These are phyloP conservation scores for Penicillium soppii DNA, from an alignment of 495 filamentous ascomycete genomes.

Conservation along the genomic window DNA sequence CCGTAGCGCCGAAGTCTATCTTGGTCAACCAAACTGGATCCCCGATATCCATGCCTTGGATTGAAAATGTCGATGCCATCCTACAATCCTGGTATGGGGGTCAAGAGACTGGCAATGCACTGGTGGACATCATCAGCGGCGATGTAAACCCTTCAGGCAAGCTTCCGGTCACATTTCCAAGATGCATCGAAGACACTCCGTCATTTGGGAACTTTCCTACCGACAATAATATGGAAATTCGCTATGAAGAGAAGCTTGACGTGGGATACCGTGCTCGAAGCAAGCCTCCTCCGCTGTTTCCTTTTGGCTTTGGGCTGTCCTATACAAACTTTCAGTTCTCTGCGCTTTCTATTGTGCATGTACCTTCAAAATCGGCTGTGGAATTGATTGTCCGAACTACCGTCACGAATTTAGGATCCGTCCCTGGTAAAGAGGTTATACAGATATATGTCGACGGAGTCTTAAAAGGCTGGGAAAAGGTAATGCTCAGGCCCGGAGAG, in stretches of 20 bases:
- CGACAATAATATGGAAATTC: slow-evolving; percentile 49
- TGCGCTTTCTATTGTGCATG: no score
- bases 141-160: slow-evolving; percentile 48
- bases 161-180: slow-evolving; percentile 57
- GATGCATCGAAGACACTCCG: slow-evolving; percentile 58
- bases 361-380: no score
- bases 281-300: slow-evolving; percentile 61
- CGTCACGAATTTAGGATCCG: no score
- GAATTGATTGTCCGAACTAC: no score
- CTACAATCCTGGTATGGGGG: slow-evolving; percentile 64
- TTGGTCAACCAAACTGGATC: background rate
- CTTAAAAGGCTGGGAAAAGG: no score
- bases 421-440: no score
- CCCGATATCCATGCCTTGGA: slow-evolving; percentile 69
- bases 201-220: slow-evolving; percentile 64
- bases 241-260: slow-evolving; percentile 50
- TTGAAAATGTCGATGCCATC: slow-evolving; percentile 58
- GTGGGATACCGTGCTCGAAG: slow-evolving; percentile 72
- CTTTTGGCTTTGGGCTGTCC: slow-evolving; percentile 79
- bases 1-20: background rate
- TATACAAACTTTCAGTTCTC: slow-evolving; percentile 80
- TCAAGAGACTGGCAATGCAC: slow-evolving; percentile 53
- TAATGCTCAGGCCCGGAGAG: no score
- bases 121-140: slow-evolving; percentile 57
- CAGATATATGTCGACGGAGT: no score